Conservation (phyloP, 441 rosid species). For the Hypseocharis bilobata region DNA sequence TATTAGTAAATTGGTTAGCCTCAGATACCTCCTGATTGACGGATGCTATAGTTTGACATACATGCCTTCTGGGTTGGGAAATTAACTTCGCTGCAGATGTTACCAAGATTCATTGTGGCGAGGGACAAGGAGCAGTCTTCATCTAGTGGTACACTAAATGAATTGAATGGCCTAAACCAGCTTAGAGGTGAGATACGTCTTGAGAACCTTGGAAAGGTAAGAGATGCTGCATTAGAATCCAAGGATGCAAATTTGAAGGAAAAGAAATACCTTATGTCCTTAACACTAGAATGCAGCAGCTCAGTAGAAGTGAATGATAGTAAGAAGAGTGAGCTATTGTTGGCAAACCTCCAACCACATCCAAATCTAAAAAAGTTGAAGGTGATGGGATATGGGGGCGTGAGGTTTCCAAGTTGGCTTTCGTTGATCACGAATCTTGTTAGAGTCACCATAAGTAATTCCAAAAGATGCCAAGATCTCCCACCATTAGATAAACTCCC, state of each 20-base stretch:
- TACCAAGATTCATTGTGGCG: constrained; percentile 11
- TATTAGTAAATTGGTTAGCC: constrained; percentile 16
- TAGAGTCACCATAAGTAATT: background rate
- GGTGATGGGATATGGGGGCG: constrained; percentile 4
- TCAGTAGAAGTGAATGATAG: background rate
- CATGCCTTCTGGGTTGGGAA: constrained; percentile 26
- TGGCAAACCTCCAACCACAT: constrained; percentile 18
- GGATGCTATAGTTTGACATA: constrained; percentile 3
- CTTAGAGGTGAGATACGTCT: constrained; percentile 19
- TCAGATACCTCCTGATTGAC: constrained; percentile 10
- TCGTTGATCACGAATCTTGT: constrained; percentile 14
- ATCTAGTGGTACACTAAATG: constrained; percentile 10
- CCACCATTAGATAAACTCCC: constrained; percentile 18
- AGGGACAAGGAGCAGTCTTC: background rate
- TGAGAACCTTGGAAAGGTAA: background rate
- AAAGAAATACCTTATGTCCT: constrained; percentile 10
- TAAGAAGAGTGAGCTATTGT: constrained; percentile 1
- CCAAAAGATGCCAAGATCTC: background rate
- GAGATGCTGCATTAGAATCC: background rate
- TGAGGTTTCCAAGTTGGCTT: constrained; percentile 18
- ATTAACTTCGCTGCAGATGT: constrained; percentile 13
- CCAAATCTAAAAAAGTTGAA: constrained; percentile 1
- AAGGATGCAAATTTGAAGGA: constrained; percentile 14
- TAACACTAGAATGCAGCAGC: constrained; percentile 14
- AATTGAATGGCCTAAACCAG: constrained; percentile 16